A percentile compares a stretch with the other conserved stretches of the same genome.
Conservation (phyloP, 2,329 filamentous ascomycete genomes). For the Cercospora sp. region DNA sequence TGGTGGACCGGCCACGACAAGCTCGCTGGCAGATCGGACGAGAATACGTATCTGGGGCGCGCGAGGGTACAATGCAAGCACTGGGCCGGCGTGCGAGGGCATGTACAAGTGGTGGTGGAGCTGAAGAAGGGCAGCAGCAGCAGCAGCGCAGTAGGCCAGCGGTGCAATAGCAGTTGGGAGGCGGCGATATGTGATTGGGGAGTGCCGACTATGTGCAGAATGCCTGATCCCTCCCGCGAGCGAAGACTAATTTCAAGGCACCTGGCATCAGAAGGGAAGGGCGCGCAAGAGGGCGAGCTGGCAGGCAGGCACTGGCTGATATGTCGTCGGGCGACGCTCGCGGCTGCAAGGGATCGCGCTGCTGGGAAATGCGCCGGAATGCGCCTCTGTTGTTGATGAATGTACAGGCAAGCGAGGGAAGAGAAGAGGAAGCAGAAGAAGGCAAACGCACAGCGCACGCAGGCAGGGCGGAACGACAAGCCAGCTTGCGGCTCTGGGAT, state of each 20-base stretch:
- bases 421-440: neutral
- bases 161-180: conserved; percentile 22
- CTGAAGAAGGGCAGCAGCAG: neutral
- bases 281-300: conserved; percentile 8
- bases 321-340: conserved; percentile 2
- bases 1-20: neutral
- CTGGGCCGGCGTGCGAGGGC: conserved; percentile 5
- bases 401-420: neutral
- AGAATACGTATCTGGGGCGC: conserved; percentile 2
- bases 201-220: conserved; percentile 31
- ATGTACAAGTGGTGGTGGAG: conserved; percentile 8
- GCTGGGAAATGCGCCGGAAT: conserved; percentile 25
- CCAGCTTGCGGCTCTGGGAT: conserved; percentile 12
- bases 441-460: neutral
- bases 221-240: conserved; percentile 29
- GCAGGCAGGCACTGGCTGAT: conserved; percentile 9
- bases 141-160: conserved; percentile 2
- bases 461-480: conserved; percentile 7
- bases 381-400: conserved; percentile 17
- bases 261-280: conserved; percentile 12
- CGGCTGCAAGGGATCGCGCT: conserved; percentile 21
- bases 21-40: neutral
- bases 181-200: conserved; percentile 27
- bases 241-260: conserved; percentile 26
- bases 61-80: neutral